phyloP scores from a whole-genome alignment of 306 rosid species.

The Quercus bicolor region DNA sequence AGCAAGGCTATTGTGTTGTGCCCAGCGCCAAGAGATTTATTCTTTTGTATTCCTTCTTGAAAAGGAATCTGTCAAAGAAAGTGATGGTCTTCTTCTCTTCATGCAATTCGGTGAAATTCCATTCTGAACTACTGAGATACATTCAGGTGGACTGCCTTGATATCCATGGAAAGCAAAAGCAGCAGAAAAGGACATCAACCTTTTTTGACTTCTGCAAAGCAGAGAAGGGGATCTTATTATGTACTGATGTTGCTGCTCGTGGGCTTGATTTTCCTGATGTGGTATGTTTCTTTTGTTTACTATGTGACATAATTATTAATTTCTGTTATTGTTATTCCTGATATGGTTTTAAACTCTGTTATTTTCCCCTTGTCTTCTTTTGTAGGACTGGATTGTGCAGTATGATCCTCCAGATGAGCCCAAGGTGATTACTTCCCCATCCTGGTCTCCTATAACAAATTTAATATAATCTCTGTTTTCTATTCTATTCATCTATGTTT shows the following conservation, averaged over 20 bases:
- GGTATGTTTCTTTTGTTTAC: not conserved
- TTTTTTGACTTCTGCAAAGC: slow-evolving; percentile 73
- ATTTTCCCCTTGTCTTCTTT: slow-evolving; percentile 9
- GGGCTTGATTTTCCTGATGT: slow-evolving; percentile 8
- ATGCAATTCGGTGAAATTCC: slow-evolving; percentile 89
- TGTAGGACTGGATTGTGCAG: slow-evolving; percentile 99
- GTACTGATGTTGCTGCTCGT: slow-evolving; percentile 69
- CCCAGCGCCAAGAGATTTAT: slow-evolving; percentile 74
- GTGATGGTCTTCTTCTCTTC: slow-evolving; percentile 99
- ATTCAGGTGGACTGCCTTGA: slow-evolving; percentile 64
- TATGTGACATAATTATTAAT: not conserved
- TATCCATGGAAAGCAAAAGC: slow-evolving; percentile 97
- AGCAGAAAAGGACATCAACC: slow-evolving; percentile 66
- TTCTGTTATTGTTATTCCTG: no score
- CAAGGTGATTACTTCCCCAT: slow-evolving; percentile 44
- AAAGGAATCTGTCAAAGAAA: slow-evolving; percentile 66
- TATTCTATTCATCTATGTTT: slow-evolving; percentile 1
- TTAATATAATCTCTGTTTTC: not conserved
- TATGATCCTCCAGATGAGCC: slow-evolving; percentile 99
- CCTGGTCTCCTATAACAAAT: not conserved
- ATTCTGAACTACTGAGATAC: slow-evolving; percentile 75
- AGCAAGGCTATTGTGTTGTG: slow-evolving; percentile 91
- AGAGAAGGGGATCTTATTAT: slow-evolving; percentile 84
- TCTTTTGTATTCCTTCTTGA: slow-evolving; percentile 81
- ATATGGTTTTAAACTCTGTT: not conserved